Conservation (phyloP, 208 protist species). For the Angomonas ambiguus region DNA sequence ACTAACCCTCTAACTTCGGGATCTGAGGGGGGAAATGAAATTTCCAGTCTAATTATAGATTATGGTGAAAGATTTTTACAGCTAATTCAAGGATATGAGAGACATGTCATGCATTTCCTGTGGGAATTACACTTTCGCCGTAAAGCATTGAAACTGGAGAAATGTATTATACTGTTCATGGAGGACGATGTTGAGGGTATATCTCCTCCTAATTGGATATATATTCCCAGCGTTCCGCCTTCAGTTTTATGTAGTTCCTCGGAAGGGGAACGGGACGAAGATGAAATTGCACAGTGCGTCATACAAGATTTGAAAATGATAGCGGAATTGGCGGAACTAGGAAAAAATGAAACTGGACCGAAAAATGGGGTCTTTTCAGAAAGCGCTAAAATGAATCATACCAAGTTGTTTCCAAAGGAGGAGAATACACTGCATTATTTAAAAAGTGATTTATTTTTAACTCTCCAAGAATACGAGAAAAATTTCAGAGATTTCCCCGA, state of each 20-base stretch:
- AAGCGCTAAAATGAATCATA: conserved; percentile 62
- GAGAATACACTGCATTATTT: conserved; percentile 44
- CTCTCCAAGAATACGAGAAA: conserved; percentile 52
- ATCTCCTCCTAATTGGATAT: conserved; percentile 17
- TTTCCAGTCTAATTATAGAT: conserved; percentile 36
- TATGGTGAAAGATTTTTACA: conserved; percentile 66
- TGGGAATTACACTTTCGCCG: conserved; percentile 25
- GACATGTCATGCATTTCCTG: conserved; percentile 45
- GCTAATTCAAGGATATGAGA: conserved; percentile 56
- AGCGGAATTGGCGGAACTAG: conserved; percentile 31
- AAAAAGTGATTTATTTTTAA: conserved; percentile 49
- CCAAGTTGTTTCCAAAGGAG: conserved; percentile 60
- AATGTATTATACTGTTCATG: conserved; percentile 53
- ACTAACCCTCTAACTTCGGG: conserved; percentile 7
- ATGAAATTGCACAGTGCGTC: conserved; percentile 44
- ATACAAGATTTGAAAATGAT: conserved; percentile 42
- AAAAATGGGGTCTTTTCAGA: conserved; percentile 42
- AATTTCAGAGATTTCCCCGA: conserved; percentile 52
- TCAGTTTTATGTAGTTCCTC: conserved; percentile 10
- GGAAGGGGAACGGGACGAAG: conserved; percentile 32
- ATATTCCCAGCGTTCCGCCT: conserved; percentile 56
- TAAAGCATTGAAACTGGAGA: conserved; percentile 16
- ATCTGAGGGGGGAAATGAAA: conserved; percentile 8
- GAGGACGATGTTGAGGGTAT: conserved; percentile 50
- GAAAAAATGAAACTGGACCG: conserved; percentile 12